These are phyloP conservation scores for Fusarium albosuccineum DNA, from an alignment of 2,329 filamentous ascomycete species.

Conservation along the genomic window DNA sequence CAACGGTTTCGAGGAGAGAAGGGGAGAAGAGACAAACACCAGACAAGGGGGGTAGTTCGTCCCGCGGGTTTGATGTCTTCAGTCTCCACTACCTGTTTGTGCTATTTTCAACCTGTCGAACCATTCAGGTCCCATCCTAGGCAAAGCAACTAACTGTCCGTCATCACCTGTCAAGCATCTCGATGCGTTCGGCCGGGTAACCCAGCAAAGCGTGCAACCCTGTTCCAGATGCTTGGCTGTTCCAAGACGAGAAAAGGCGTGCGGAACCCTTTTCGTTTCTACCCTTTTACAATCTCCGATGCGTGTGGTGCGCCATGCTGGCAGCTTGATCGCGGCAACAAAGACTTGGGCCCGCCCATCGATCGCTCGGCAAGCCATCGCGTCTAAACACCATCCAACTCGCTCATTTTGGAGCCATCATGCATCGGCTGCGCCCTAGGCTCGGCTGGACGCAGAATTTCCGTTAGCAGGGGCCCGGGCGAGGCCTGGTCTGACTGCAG, in stretches of 20 bases:
- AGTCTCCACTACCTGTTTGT: neutral
- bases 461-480: conserved; percentile 6
- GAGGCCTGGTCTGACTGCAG: conserved; percentile 2
- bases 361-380: conserved; percentile 33
- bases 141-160: neutral
- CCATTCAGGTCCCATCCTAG: neutral
- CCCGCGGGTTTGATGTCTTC: neutral
- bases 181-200: neutral
- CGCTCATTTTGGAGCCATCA: conserved; percentile 7
- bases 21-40: neutral
- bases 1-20: neutral
- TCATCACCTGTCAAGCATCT: neutral
- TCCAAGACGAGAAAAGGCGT: conserved; percentile 14
- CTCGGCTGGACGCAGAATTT: conserved; percentile 1
- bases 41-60: neutral
- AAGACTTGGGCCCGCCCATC: conserved; percentile 30
- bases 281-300: neutral
- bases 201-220: neutral
- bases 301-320: neutral
- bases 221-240: conserved; percentile 1
- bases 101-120: neutral
- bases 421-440: conserved; percentile 13
- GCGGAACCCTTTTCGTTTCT: conserved; percentile 7
- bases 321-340: conserved; percentile 21
- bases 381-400: conserved; percentile 33